Percentiles rank a stretch among this genome's conserved stretches.
phyloP scores from a whole-genome alignment of 2,329 filamentous ascomycete genomes.

The Lachnellula subtilissima region DNA sequence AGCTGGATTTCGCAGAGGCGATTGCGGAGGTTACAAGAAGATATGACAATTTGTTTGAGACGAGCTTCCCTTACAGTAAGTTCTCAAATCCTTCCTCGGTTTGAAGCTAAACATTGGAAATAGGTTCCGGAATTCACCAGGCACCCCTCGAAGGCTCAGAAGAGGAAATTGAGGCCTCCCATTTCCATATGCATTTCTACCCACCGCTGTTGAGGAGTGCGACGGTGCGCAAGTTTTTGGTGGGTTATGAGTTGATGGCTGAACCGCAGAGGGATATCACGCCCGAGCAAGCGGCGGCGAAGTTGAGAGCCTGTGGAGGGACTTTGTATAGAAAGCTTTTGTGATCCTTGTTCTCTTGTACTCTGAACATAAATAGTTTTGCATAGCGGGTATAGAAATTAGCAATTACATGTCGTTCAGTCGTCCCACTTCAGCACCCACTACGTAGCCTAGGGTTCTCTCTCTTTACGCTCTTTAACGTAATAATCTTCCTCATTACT shows the following conservation, averaged over 20 bases:
- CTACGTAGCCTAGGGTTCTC: neutral
- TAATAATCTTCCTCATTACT: conserved; percentile 26
- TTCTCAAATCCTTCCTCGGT: conserved; percentile 9
- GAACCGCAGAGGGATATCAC: conserved; percentile 99
- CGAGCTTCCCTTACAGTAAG: conserved; percentile 88
- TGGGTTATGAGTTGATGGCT: conserved; percentile 93
- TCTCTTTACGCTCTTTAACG: neutral
- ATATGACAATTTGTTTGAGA: conserved; percentile 97
- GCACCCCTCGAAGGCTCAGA: conserved; percentile 77
- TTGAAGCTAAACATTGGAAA: conserved; percentile 1
- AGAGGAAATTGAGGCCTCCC: conserved; percentile 81
- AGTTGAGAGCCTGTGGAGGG: conserved; percentile 69
- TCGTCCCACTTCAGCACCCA: neutral
- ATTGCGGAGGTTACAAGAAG: conserved; percentile 83
- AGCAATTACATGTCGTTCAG: conserved; percentile 1
- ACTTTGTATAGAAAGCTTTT: conserved; percentile 70
- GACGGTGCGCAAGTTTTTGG: conserved; percentile 91
- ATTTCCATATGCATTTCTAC: conserved; percentile 97
- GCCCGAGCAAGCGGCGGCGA: conserved; percentile 84
- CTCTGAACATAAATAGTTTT: neutral
- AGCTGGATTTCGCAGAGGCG: conserved; percentile 69
- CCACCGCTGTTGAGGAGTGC: conserved; percentile 88
- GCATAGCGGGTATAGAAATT: conserved; percentile 8
- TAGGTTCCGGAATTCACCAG: conserved; percentile 90
- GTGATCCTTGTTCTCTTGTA: conserved; percentile 1